Base-by-base conservation (phyloP, 129 eudicot genomes). In the Kitagawia praeruptora region DNA sequence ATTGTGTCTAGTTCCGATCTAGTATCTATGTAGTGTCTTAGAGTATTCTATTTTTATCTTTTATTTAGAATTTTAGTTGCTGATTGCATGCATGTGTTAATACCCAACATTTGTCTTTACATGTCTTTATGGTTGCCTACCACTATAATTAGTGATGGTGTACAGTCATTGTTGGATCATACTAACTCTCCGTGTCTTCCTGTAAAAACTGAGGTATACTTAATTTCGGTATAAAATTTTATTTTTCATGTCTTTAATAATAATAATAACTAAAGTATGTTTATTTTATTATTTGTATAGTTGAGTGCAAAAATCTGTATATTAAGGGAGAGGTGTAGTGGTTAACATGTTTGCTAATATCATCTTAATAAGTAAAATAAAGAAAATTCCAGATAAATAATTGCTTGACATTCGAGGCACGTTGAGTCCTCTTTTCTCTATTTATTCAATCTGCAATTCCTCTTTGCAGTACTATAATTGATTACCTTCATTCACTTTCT, bases 141-240 rank as follows among this genome's bases (percentile, higher is more conserved):
- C 80, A 25, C n/a, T n/a, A n/a, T n/a, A n/a, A n/a, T n/a, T n/a
- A 80, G 82, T 25, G 78, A 76, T 75, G 85, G 40, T 56, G 37
- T 64, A 46, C 79, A 81, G 34, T 80, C 87, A 75, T 79, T 71
- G n/a, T 67, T 70, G 9, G 82, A 80, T 75, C 69, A 70, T 28
- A 83, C 63, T 83, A 78, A 58, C 76, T 45, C 82, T 78, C 82
- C 40, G 75, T 66, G 79, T 54, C 71, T 34, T 76, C 81, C 78
- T 44, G 75, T 63, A 28, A 87, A 85, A 77, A 81, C 85, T 79
- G 90, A 91, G 98, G 97, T 93, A 81, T 75, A 82, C 63, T 16
- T 44, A 34, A 56, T 5, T 81, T 75, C 21, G 66, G 16, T 74
- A 77, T 75, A 53, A 61, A 71, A 54, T 28, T 39, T 19, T 25